Percentiles rank a stretch among this genome's conserved stretches.
Evolutionary conservation across 176 grass and related monocot genomes (phyloP).

Genomic region (Phoenix dactylifera): DNA sequence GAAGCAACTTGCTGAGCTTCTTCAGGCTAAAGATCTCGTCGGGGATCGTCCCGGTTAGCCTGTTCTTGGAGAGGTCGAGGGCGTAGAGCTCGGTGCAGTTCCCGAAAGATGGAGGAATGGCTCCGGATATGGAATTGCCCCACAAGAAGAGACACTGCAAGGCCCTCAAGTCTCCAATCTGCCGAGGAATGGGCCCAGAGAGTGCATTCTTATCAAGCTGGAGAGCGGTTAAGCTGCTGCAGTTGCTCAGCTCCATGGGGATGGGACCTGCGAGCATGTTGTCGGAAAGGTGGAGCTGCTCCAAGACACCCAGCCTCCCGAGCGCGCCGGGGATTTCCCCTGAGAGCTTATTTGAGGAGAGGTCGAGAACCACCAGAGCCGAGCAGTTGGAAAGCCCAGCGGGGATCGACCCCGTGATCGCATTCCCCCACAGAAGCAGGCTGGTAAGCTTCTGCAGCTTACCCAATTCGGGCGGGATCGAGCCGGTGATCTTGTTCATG

Average conservation of each 20-base stretch:
- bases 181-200: conserved; percentile 42
- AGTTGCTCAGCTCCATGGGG: conserved; percentile 48
- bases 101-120: conserved; percentile 48
- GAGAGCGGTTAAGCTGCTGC: conserved; percentile 70
- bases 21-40: conserved; percentile 73
- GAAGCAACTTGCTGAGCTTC: conserved; percentile 94
- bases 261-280: conserved; percentile 60
- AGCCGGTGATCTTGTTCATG: conserved; percentile 80
- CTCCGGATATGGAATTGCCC: conserved; percentile 58
- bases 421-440: conserved; percentile 78
- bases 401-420: conserved; percentile 51
- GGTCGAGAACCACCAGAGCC: conserved; percentile 61
- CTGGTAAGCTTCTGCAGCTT: conserved; percentile 76
- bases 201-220: conserved; percentile 84
- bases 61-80: conserved; percentile 80
- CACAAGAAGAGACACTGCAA: conserved; percentile 79
- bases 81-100: conserved; percentile 76
- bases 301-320: conserved; percentile 44
- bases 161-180: conserved; percentile 54
- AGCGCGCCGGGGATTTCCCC: conserved; percentile 53
- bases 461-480: conserved; percentile 51
- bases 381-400: conserved; percentile 67
- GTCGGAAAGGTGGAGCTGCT: conserved; percentile 87
- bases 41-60: conserved; percentile 47
- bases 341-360: conserved; percentile 60